phyloP scores from a whole-genome alignment of 2,329 filamentous ascomycete species.

The Botrytis cinerea region DNA sequence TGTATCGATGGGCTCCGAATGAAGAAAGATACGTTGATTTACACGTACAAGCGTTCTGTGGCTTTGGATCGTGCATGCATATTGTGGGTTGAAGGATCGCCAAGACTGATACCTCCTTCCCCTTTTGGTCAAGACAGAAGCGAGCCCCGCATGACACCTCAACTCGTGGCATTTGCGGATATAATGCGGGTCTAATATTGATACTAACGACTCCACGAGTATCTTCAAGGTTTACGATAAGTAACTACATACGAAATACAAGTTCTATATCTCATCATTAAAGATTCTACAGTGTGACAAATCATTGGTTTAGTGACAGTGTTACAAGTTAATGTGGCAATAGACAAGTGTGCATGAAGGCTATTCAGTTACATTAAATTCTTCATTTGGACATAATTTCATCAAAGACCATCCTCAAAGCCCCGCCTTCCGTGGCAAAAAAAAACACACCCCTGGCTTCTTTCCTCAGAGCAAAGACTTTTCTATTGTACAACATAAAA shows the following conservation, averaged over 20 bases:
- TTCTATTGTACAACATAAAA: background rate
- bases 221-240: background rate
- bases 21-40: slow-evolving; percentile 1
- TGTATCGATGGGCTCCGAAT: background rate
- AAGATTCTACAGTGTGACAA: background rate
- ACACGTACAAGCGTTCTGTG: background rate
- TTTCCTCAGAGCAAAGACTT: background rate
- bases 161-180: background rate
- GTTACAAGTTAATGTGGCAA: too few species aligned
- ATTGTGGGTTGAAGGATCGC: slow-evolving; percentile 7
- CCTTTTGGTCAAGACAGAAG: background rate
- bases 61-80: slow-evolving; percentile 5
- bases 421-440: background rate
- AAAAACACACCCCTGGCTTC: background rate
- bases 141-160: slow-evolving; percentile 4
- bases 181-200: background rate
- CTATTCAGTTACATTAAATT: background rate
- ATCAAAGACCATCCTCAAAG: background rate
- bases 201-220: background rate
- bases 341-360: background rate
- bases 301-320: background rate
- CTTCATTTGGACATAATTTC: background rate
- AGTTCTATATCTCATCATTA: background rate
- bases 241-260: background rate
- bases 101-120: background rate